phyloP scores from a whole-genome alignment of 768 basidiomycete genomes.

The Scleroderma bovista region DNA sequence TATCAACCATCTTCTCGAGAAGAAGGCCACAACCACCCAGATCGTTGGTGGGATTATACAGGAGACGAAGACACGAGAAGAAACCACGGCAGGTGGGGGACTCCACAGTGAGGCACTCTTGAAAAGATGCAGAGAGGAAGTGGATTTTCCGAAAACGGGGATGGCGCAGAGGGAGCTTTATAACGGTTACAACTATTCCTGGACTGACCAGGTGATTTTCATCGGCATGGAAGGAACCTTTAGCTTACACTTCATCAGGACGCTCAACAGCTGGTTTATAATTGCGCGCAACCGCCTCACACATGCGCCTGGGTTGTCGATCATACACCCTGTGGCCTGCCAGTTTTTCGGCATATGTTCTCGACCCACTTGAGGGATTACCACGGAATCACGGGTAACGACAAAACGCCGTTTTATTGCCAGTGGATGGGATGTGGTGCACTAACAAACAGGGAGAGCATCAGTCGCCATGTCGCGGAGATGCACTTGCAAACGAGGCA shows the following conservation, averaged over 20 bases:
- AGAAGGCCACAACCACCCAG: background rate
- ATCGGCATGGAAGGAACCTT: background rate
- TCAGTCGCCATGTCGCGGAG: constrained; percentile 23
- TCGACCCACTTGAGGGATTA: constrained; percentile 16
- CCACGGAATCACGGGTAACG: constrained; percentile 18
- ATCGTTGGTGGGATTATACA: background rate
- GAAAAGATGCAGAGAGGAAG: background rate
- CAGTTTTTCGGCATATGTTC: constrained; percentile 7
- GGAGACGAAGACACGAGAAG: background rate
- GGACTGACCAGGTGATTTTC: background rate
- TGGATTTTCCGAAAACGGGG: background rate
- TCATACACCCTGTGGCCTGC: background rate
- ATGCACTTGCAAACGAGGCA: constrained; percentile 16
- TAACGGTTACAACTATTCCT: background rate
- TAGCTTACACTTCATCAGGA: background rate
- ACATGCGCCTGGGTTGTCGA: constrained; percentile 13
- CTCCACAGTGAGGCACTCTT: background rate
- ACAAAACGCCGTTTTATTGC: constrained; percentile 5
- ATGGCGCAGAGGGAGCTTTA: background rate
- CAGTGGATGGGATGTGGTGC: constrained; percentile 13
- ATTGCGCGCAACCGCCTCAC: constrained; percentile 5
- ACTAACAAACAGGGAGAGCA: constrained; percentile 24
- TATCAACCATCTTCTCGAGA: background rate
- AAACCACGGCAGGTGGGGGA: background rate
- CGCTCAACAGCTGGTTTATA: background rate